Evolutionary conservation across 495 filamentous ascomycete species (phyloP).

Genomic region (Trichoderma virens): DNA sequence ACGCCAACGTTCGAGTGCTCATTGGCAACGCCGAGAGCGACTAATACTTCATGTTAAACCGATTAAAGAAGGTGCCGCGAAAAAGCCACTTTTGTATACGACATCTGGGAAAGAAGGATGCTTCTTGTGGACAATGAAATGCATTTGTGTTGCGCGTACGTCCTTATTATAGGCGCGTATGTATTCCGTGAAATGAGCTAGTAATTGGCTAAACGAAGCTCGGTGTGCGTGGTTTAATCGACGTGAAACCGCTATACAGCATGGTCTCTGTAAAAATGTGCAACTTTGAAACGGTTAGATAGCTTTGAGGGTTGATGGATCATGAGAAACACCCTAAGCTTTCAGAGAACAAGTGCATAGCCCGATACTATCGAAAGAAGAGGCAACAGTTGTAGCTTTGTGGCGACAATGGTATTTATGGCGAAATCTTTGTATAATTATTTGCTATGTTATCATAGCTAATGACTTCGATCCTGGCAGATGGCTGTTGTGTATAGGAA

Average conservation of each 20-base stretch:
- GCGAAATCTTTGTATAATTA: too few species aligned
- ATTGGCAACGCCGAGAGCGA: neutral
- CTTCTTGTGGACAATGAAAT: neutral
- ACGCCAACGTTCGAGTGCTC: neutral
- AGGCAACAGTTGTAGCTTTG: too few species aligned
- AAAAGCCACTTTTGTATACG: neutral
- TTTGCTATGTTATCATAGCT: too few species aligned
- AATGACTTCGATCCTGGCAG: too few species aligned
- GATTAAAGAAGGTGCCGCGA: constrained; percentile 4
- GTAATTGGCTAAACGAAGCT: neutral
- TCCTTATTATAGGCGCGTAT: neutral
- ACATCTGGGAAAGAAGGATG: neutral
- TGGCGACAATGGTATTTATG: too few species aligned
- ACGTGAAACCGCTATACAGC: neutral
- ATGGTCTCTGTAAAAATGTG: neutral
- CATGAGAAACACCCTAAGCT: neutral
- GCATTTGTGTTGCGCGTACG: neutral
- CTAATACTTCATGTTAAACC: neutral
- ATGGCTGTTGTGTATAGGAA: too few species aligned
- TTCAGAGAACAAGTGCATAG: neutral
- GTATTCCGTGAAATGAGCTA: neutral
- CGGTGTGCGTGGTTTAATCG: neutral
- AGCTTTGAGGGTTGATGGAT: neutral
- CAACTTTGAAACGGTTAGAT: neutral
- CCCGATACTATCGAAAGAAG: too few species aligned